Percentiles rank a stretch among this genome's conserved stretches.
These are phyloP conservation scores for Diaporthe longicolla DNA, from an alignment of 2,329 filamentous ascomycete species.

Conservation along the genomic window DNA sequence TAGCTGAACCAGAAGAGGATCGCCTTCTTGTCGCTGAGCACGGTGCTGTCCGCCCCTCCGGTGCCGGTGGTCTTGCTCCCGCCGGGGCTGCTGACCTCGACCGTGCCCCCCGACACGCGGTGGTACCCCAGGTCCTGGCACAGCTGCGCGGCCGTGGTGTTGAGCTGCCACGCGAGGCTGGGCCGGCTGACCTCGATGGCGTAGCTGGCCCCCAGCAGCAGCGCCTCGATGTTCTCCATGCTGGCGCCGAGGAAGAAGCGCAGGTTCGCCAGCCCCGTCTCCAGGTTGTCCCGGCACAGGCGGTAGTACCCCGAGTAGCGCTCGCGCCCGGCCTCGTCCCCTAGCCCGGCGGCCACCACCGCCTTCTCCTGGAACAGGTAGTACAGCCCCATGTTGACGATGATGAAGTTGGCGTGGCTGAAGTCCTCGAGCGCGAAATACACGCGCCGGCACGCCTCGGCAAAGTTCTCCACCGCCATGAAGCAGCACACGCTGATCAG, in stretches of 20 bases:
- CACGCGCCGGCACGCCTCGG: conserved; percentile 61
- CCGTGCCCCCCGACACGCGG: conserved; percentile 55
- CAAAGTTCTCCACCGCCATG: conserved; percentile 64
- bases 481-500: conserved; percentile 61
- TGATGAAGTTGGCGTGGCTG: conserved; percentile 64
- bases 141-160: conserved; percentile 70
- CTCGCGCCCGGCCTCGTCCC: conserved; percentile 48
- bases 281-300: conserved; percentile 63
- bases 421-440: conserved; percentile 60
- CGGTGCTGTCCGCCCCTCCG: conserved; percentile 35
- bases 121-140: conserved; percentile 76
- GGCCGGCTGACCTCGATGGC: conserved; percentile 74
- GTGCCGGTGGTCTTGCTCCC: background rate
- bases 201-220: conserved; percentile 72
- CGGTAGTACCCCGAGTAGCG: conserved; percentile 55
- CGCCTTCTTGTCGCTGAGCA: conserved; percentile 53
- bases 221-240: conserved; percentile 68
- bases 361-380: conserved; percentile 65
- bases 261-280: conserved; percentile 65
- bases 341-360: conserved; percentile 49
- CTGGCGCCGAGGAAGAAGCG: conserved; percentile 70
- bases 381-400: conserved; percentile 64
- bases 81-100: conserved; percentile 31
- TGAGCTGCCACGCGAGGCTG: conserved; percentile 75
- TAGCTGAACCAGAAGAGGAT: conserved; percentile 67